These are phyloP conservation scores for Salvia miltiorrhiza DNA, from an alignment of 257 asterid genomes.

Conservation along the genomic window DNA sequence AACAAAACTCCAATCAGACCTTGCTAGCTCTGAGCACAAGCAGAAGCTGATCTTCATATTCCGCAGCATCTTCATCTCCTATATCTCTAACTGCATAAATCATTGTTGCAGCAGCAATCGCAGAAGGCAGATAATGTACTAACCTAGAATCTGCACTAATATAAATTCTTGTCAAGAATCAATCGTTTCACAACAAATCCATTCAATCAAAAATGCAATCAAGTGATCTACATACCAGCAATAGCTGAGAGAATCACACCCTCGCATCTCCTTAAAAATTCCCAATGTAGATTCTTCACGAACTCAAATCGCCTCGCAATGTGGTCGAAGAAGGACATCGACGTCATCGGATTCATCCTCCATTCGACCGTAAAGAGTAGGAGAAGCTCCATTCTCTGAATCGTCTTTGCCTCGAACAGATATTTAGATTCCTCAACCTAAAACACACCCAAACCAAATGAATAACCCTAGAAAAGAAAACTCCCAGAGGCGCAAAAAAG, in stretches of 20 bases:
- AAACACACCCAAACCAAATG: constrained; percentile 21
- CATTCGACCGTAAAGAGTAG: constrained; percentile 73
- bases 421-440: constrained; percentile 67
- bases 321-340: constrained; percentile 81
- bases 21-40: constrained; percentile 38
- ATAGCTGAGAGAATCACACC: constrained; percentile 52
- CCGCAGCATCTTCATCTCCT: constrained; percentile 28
- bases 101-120: constrained; percentile 55
- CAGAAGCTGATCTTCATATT: constrained; percentile 34
- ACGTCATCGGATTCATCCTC: constrained; percentile 88
- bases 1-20: constrained; percentile 21
- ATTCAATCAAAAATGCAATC: background rate
- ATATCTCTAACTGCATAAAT: constrained; percentile 37
- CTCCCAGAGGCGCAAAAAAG: background rate
- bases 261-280: constrained; percentile 61
- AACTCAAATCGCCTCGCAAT: constrained; percentile 66
- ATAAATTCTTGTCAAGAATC: background rate
- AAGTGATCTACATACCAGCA: constrained; percentile 49
- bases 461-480: background rate
- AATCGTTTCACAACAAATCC: background rate
- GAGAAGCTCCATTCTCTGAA: constrained; percentile 86
- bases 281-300: constrained; percentile 48
- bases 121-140: constrained; percentile 48
- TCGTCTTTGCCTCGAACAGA: constrained; percentile 80
- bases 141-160: constrained; percentile 60